Evolutionary conservation across 139 green algal species (phyloP).

Genomic region (Tetraselmis chui): DNA sequence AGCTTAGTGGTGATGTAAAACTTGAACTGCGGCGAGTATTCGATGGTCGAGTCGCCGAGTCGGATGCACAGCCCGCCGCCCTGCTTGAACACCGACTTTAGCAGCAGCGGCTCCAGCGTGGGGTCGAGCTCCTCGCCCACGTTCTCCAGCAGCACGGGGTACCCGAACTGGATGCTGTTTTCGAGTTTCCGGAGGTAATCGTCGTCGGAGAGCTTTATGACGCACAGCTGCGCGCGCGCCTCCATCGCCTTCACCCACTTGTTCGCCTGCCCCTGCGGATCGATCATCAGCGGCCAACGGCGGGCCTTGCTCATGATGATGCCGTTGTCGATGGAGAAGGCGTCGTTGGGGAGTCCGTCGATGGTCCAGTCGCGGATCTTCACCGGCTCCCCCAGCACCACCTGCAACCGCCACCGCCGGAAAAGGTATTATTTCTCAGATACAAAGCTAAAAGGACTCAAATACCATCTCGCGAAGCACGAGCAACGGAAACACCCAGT

Average conservation of each 20-base stretch:
- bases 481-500: too few relatives aligned
- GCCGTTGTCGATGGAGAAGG: slow-evolving; percentile 74
- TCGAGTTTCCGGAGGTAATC: slow-evolving; percentile 73
- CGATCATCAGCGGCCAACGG: slow-evolving; percentile 78
- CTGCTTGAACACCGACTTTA: slow-evolving; percentile 70
- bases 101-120: slow-evolving; percentile 71
- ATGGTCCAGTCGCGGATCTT: slow-evolving; percentile 73
- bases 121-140: slow-evolving; percentile 69
- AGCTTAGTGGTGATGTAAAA: slow-evolving; percentile 89
- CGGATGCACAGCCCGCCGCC: slow-evolving; percentile 29
- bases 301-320: slow-evolving; percentile 66
- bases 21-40: slow-evolving; percentile 70
- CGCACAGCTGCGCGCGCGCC: slow-evolving; percentile 43
- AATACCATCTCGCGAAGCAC: too few relatives aligned
- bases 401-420: too few relatives aligned
- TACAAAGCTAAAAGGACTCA: too few relatives aligned
- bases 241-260: slow-evolving; percentile 82
- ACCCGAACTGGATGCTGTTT: slow-evolving; percentile 74
- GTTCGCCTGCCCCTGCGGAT: slow-evolving; percentile 77
- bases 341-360: slow-evolving; percentile 74
- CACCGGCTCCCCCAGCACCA: slow-evolving; percentile 63
- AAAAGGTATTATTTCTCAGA: too few relatives aligned
- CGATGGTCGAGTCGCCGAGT: slow-evolving; percentile 64
- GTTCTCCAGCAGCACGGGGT: slow-evolving; percentile 77
- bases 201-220: slow-evolving; percentile 70